A percentile compares a stretch with the other conserved stretches of the same genome.
Conservation (phyloP, 805 yeast genomes). For the Candida pseudofarinosa region DNA sequence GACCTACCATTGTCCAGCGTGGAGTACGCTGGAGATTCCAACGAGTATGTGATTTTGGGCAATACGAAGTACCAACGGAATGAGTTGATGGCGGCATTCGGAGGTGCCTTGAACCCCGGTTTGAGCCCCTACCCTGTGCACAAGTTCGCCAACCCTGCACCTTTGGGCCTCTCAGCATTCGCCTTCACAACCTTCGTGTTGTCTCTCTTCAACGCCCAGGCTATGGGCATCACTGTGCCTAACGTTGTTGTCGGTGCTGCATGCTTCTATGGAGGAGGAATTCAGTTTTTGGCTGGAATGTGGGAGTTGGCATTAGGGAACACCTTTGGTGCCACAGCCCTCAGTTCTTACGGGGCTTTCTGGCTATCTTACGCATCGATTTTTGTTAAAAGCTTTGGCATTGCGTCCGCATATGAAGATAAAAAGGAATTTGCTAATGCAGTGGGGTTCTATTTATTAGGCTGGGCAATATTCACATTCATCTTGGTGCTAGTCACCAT, state of each 20-base stretch:
- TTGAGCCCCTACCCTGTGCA: constrained; percentile 43
- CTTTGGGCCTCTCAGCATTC: constrained; percentile 61
- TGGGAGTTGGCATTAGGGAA: constrained; percentile 66
- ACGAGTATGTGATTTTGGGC: constrained; percentile 33
- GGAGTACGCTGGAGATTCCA: constrained; percentile 30
- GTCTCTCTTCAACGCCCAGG: constrained; percentile 53
- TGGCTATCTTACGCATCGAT: constrained; percentile 35
- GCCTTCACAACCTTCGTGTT: constrained; percentile 63
- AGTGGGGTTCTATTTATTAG: constrained; percentile 33
- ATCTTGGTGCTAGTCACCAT: constrained; percentile 31
- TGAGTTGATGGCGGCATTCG: constrained; percentile 39
- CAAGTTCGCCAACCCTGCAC: constrained; percentile 64
- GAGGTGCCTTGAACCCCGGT: constrained; percentile 37
- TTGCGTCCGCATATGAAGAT: constrained; percentile 27
- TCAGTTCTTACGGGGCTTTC: constrained; percentile 47
- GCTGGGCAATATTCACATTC: constrained; percentile 40
- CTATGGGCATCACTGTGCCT: constrained; percentile 50
- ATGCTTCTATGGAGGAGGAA: constrained; percentile 60
- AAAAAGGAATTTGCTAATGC: constrained; percentile 25
- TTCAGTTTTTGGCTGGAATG: constrained; percentile 61
- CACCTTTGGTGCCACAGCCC: constrained; percentile 68
- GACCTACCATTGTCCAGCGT: constrained; percentile 11
- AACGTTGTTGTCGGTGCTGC: constrained; percentile 58
- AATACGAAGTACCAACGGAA: constrained; percentile 30
- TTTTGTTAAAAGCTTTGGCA: constrained; percentile 27